phyloP scores from a whole-genome alignment of 768 basidiomycete genomes.

The Porphyrellus cyaneotinctus region DNA sequence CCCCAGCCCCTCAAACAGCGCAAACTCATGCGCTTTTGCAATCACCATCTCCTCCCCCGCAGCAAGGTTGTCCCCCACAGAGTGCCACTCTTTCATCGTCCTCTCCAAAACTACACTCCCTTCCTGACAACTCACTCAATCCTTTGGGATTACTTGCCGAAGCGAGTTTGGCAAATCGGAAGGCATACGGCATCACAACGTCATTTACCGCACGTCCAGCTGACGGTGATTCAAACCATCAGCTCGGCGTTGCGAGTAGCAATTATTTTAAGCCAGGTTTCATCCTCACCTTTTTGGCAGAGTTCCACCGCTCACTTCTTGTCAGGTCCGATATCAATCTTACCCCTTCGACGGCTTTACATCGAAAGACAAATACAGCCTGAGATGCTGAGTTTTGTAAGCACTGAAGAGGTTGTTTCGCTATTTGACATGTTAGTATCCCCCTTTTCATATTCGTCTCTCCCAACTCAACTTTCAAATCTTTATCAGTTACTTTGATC shows the following conservation, averaged over 20 bases:
- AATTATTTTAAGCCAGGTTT: conserved; percentile 90
- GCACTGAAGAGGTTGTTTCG: conserved; percentile 84
- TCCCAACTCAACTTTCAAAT: conserved; percentile 2
- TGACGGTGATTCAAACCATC: conserved; percentile 39
- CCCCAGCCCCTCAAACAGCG: conserved; percentile 52
- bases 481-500: conserved; percentile 61
- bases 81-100: conserved; percentile 30
- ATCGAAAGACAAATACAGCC: conserved; percentile 90
- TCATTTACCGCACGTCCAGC: conserved; percentile 38
- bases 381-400: conserved; percentile 87
- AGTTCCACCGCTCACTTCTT: conserved; percentile 6
- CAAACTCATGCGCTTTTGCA: conserved; percentile 57
- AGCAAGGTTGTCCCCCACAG: conserved; percentile 30
- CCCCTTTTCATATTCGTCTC: neutral
- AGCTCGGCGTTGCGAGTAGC: conserved; percentile 77
- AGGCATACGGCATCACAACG: conserved; percentile 47
- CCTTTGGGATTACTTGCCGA: conserved; percentile 92
- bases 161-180: conserved; percentile 74
- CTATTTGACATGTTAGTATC: conserved; percentile 81
- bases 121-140: conserved; percentile 91
- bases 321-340: conserved; percentile 80
- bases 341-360: conserved; percentile 76
- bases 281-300: conserved; percentile 15
- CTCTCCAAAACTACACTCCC: conserved; percentile 83
- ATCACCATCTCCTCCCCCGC: conserved; percentile 47